A percentile compares a stretch with the other conserved stretches of the same genome.
phyloP scores from a whole-genome alignment of 805 yeast genomes.

The Starmerella cellae region DNA sequence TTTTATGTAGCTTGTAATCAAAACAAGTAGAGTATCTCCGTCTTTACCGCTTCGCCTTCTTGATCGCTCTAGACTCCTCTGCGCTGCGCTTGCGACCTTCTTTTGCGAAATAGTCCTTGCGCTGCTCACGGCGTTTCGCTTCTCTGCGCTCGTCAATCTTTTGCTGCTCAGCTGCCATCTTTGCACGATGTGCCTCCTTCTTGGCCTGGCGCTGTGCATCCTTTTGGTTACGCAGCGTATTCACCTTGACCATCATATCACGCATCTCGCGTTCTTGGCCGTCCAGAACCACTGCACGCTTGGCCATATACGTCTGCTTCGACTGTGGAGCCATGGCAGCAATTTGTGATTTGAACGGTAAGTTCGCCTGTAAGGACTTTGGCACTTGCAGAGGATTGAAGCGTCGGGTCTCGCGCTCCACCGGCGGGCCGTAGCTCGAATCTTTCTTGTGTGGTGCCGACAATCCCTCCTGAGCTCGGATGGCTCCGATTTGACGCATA shows the following conservation, averaged over 20 bases:
- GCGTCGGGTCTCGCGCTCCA: conserved; percentile 71
- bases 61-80: conserved; percentile 14
- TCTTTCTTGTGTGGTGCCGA: conserved; percentile 48
- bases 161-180: conserved; percentile 61
- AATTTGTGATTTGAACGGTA: conserved; percentile 89
- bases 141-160: conserved; percentile 54
- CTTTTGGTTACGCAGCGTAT: conserved; percentile 74
- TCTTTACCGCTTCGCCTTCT: conserved; percentile 6
- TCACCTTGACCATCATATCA: conserved; percentile 71
- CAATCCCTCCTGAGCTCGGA: conserved; percentile 60
- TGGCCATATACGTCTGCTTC: conserved; percentile 64
- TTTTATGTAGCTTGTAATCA: no score
- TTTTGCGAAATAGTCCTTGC: conserved; percentile 65
- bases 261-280: conserved; percentile 93
- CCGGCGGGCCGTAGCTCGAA: conserved; percentile 42
- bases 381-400: conserved; percentile 88
- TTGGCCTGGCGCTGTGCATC: conserved; percentile 62
- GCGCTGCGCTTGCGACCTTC: conserved; percentile 21
- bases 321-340: conserved; percentile 73
- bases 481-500: conserved; percentile 88
- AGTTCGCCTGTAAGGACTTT: conserved; percentile 51
- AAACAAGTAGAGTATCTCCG: no score
- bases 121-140: conserved; percentile 70
- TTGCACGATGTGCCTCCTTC: conserved; percentile 63
- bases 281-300: conserved; percentile 84